Evolutionary conservation across 345 rosid species (phyloP), one percentile per base, ranked within the genome.

Genomic region (Geranium brycei): DNA sequence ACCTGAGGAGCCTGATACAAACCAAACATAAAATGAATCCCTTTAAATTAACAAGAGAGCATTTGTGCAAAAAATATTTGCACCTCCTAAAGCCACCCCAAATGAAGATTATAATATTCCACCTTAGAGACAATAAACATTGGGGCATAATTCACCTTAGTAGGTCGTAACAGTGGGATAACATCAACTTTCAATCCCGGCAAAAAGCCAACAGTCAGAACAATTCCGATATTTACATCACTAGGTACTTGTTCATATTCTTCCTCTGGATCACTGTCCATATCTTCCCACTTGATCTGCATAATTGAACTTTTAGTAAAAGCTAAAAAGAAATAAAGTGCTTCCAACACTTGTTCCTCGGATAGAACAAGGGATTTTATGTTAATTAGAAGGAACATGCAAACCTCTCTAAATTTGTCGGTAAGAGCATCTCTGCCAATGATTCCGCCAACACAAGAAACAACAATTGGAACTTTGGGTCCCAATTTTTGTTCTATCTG

Each of bases 161-260:
- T 28, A 0, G 47, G 67, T 59, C 40, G 70, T 51, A 76, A 31
- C 32, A 78, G 68, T 13, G 95, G 87, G 73, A 92, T 72, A 55
- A 65, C 87, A 17, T 85, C 91, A 51, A 87, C 98, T 77, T 82
- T 84, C 15, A 87, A 63, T 71, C 98, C 98, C 1, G 98, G 98
- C 17, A 89, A 53, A 75, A 74, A 89, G 41, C 95, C 96, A 35
- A 91, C 77, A 0, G 93, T 85, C 80, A 92, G 71, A 30, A 76
- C 66, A 16, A 87, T 73, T 63, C 90, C 89, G 17, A 16, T 4
- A 19, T 1, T 58, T 40, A 58, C 72, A 18, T 59, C 72, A 61
- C 41, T 35, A 35, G 41, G 41, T 3, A 35, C 41, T 35, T 35
- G 41, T 35, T 35, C 41, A 35, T 35, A 35, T 35, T 35, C 41